A percentile compares a stretch with the other conserved stretches of the same genome.
These are phyloP conservation scores for Amanita rimosa DNA, from an alignment of 768 basidiomycete species.

Conservation along the genomic window DNA sequence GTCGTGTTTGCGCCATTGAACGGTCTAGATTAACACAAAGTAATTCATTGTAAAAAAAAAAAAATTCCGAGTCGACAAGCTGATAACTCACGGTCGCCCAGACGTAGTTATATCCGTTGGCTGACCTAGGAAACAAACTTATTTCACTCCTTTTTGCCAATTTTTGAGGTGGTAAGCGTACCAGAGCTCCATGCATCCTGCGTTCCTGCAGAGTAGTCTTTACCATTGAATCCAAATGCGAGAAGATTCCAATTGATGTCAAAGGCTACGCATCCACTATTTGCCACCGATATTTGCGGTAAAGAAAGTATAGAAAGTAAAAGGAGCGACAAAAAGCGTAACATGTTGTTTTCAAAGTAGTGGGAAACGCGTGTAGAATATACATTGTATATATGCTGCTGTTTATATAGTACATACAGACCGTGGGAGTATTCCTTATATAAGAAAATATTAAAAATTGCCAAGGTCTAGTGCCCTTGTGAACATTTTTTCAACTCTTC, in stretches of 20 bases:
- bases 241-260: slow-evolving; percentile 76
- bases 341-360: not conserved
- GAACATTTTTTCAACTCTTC: slow-evolving; percentile 20
- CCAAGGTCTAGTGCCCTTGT: not conserved
- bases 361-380: no score
- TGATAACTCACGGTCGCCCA: slow-evolving; percentile 66
- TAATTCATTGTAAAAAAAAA: not conserved
- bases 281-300: slow-evolving; percentile 8
- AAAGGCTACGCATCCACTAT: slow-evolving; percentile 54
- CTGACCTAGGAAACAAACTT: slow-evolving; percentile 24
- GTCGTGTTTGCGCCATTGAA: slow-evolving; percentile 54
- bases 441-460: no score
- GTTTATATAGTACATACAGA: not conserved
- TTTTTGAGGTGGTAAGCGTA: slow-evolving; percentile 5
- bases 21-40: slow-evolving; percentile 28
- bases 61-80: not conserved
- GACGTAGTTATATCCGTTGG: slow-evolving; percentile 59
- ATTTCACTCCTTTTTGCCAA: not conserved
- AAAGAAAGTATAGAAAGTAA: slow-evolving; percentile 6
- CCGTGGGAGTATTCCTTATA: no score
- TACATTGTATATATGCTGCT: no score
- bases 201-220: slow-evolving; percentile 75
- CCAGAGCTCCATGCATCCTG: slow-evolving; percentile 55
- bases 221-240: slow-evolving; percentile 73
- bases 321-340: slow-evolving; percentile 5